Percentiles rank a stretch among this genome's conserved stretches.
These are phyloP conservation scores for Tirmania nivea DNA, from an alignment of 495 filamentous ascomycete genomes.

Conservation along the genomic window DNA sequence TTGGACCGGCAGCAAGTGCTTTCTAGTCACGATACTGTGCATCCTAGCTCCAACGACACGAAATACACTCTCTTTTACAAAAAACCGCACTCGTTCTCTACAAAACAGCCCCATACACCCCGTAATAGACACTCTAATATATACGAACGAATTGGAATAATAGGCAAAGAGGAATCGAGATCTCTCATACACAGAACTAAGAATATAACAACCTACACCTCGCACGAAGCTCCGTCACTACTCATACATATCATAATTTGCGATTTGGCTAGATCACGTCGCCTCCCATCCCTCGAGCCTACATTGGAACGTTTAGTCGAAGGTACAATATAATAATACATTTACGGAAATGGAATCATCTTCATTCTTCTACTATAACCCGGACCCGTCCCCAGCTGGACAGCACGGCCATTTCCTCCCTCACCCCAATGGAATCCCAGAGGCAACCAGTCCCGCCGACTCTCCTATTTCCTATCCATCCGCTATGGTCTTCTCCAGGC, in stretches of 20 bases:
- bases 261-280: background rate
- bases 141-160: background rate
- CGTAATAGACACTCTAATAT: slow-evolving; percentile 12
- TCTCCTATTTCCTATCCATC: slow-evolving; percentile 21
- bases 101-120: background rate
- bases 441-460: slow-evolving; percentile 1
- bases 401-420: slow-evolving; percentile 68
- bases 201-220: background rate
- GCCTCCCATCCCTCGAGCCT: background rate
- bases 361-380: slow-evolving; percentile 80
- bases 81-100: background rate
- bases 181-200: background rate
- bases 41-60: slow-evolving; percentile 1
- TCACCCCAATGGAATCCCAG: slow-evolving; percentile 33
- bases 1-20: too few species aligned
- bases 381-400: slow-evolving; percentile 50
- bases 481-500: slow-evolving; percentile 29
- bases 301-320: background rate
- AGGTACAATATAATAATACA: slow-evolving; percentile 17
- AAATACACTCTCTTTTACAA: background rate
- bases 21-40: too few species aligned
- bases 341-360: slow-evolving; percentile 44
- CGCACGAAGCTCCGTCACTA: background rate
- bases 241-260: background rate
- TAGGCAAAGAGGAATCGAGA: background rate